A percentile compares a stretch with the other conserved stretches of the same genome.
Conservation (phyloP, 73 alveolate species). For the Paramecium caudatum region DNA sequence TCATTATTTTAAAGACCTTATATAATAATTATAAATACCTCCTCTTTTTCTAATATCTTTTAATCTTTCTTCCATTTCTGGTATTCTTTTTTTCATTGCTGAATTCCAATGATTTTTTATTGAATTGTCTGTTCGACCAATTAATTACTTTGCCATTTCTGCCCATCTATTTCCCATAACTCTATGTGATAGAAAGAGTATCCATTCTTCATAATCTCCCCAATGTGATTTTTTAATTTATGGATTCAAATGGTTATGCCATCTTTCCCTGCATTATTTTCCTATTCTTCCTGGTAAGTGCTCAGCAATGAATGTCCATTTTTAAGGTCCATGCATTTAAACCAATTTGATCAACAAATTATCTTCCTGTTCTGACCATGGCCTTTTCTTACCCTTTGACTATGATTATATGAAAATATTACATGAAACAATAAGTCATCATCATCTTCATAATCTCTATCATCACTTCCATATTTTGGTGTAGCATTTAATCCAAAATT, state of each 20-base stretch:
- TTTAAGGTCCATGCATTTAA: constrained; percentile 96
- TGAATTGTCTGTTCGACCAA: constrained; percentile 94
- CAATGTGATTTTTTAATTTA: constrained; percentile 95
- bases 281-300: constrained; percentile 98
- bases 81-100: constrained; percentile 85
- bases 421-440: constrained; percentile 62
- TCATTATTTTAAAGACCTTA: constrained; percentile 95
- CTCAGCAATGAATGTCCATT: constrained; percentile 97
- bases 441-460: constrained; percentile 61
- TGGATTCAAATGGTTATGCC: constrained; percentile 99
- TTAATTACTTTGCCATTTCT: constrained; percentile 89
- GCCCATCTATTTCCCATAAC: constrained; percentile 97
- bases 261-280: constrained; percentile 98
- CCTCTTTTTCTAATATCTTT: constrained; percentile 68
- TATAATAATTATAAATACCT: no score
- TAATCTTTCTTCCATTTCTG: constrained; percentile 58
- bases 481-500: constrained; percentile 41
- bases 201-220: constrained; percentile 98
- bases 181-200: constrained; percentile 93
- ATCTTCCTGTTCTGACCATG: constrained; percentile 99
- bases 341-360: constrained; percentile 92
- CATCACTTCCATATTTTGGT: constrained; percentile 59
- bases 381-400: constrained; percentile 87
- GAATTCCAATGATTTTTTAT: constrained; percentile 97
- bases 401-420: background rate